Percentiles rank a stretch among this genome's conserved stretches.
Conservation (phyloP, 1,284 basidiomycete genomes). For the Fomes fomentarius region DNA sequence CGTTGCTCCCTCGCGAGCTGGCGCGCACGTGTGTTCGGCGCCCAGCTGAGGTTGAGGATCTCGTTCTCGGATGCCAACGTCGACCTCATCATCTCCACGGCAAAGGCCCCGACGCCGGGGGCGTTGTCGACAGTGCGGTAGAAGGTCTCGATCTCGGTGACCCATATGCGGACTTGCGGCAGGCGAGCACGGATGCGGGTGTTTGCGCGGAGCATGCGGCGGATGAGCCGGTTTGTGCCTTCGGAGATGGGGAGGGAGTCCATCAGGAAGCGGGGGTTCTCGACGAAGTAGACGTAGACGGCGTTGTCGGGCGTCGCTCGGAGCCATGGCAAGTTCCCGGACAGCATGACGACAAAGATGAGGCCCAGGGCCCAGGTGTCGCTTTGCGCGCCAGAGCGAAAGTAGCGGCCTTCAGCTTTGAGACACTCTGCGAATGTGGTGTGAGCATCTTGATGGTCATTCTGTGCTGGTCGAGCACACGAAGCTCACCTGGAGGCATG, state of each 20-base stretch:
- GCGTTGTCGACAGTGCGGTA: too few species aligned
- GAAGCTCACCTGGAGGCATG: constrained; percentile 52
- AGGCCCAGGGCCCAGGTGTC: constrained; percentile 86
- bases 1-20: too few species aligned
- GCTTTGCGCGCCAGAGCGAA: constrained; percentile 70
- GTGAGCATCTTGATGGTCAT: not conserved
- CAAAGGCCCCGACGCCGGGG: too few species aligned
- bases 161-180: constrained; percentile 51
- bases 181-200: constrained; percentile 58
- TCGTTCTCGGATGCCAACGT: too few species aligned
- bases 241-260: constrained; percentile 73
- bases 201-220: constrained; percentile 57
- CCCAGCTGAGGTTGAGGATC: too few species aligned
- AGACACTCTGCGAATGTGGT: constrained; percentile 25
- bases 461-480: too few species aligned
- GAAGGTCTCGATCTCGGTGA: constrained; percentile 30
- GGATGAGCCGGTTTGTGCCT: constrained; percentile 58
- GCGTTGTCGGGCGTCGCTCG: constrained; percentile 72
- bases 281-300: constrained; percentile 51
- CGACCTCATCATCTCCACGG: too few species aligned
- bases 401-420: constrained; percentile 10
- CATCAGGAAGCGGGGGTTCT: constrained; percentile 66
- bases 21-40: too few species aligned
- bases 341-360: constrained; percentile 70
- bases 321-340: constrained; percentile 86